Evolutionary conservation across 106 monocot species (phyloP), one percentile per base, ranked within the genome.

Genomic region (Cymbidium sinense): DNA sequence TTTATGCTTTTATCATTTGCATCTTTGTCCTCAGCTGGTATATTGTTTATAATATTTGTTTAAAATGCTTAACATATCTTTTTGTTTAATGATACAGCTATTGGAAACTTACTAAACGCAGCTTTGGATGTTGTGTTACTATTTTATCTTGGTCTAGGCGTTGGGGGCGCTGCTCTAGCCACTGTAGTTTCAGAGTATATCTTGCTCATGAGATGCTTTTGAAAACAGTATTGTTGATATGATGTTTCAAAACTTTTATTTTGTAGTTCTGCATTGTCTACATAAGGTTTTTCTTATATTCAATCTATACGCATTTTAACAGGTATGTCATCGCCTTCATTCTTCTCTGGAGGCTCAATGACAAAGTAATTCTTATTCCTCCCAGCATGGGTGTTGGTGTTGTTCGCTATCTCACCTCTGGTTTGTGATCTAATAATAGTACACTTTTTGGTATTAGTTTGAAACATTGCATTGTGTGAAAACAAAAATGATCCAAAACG

Each of bases 181-280:
- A 98, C 98, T 50, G 90, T 94, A 25, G 82, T 85, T 61, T 91
- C 96, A 82, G 96, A 96, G 96, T 96, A 96, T 65, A 91, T 85
- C 55, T 79, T 43, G 17, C 20, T 34, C 13, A 47, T 10, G 65
- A 64, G 70, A 79, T 71, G 77, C 69, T 61, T 61, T n/a, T 61
- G 61, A 61, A 23, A 61, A 25, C 21, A 27, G 47, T 47, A 47
- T 15, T 47, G 47, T 47, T 47, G 47, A 47, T 8, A 25, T 8
- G 8, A 69, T 34, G 69, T 69, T 29, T 27, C 33, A 33, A 64
- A 64, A 75, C 50, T 85, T 43, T 70, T 76, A 77, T 85, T 34
- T 70, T 76, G 28, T 69, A 31, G 73, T 77, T n/a, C 19, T 50
- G 15, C 51, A 41, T 37, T 1, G 33, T 55, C 13, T 74, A 11